A percentile compares a stretch with the other conserved stretches of the same genome.
These are phyloP conservation scores for Zea mays DNA, from an alignment of 176 grass and related monocot species.

Conservation along the genomic window DNA sequence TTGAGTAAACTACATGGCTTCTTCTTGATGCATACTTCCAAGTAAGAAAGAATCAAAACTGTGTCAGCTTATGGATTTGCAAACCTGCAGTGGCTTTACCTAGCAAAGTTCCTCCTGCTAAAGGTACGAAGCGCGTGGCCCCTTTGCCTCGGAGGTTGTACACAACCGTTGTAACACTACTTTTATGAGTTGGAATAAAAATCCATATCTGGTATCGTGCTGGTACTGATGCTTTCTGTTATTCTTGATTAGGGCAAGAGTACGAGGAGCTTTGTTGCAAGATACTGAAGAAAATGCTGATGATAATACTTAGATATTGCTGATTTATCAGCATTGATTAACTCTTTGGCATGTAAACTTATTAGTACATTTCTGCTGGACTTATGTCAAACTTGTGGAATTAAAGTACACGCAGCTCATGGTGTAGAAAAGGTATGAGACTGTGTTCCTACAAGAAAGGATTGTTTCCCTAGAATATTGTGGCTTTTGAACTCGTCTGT, in stretches of 20 bases:
- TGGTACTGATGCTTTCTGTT: conserved; percentile 19
- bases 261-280: conserved; percentile 77
- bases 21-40: conserved; percentile 30
- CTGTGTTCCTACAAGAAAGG: neutral
- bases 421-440: neutral
- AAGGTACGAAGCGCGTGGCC: conserved; percentile 47
- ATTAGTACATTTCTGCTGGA: conserved; percentile 11
- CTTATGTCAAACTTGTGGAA: conserved; percentile 19
- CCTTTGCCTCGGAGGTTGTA: conserved; percentile 61
- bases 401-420: conserved; percentile 28
- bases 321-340: neutral
- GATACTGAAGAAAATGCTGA: conserved; percentile 53
- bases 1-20: conserved; percentile 13
- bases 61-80: conserved; percentile 31
- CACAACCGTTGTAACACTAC: conserved; percentile 1
- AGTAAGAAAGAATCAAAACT: neutral
- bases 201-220: neutral
- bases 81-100: conserved; percentile 51
- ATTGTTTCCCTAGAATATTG: neutral
- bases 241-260: conserved; percentile 51
- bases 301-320: conserved; percentile 45
- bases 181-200: conserved; percentile 31
- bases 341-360: conserved; percentile 2
- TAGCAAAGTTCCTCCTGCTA: conserved; percentile 40
- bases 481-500: neutral